Percentiles rank a stretch among this genome's conserved stretches.
Conservation (phyloP, 2,329 filamentous ascomycete species). For the Hymenoscyphus scutula region DNA sequence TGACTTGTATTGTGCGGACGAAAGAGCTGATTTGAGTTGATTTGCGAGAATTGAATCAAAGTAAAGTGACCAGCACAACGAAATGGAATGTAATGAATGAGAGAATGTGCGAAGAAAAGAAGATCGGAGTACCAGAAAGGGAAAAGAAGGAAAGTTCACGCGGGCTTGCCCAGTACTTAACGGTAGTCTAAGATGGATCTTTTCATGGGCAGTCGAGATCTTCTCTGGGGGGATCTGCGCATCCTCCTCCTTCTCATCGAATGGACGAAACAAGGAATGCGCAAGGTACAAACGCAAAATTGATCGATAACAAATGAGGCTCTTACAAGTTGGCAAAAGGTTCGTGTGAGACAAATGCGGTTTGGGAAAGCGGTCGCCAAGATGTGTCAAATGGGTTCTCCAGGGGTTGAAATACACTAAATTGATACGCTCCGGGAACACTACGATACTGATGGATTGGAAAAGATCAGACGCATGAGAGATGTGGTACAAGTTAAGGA, state of each 20-base stretch:
- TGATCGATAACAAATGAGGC: neutral
- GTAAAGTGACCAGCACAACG: slow-evolving; percentile 24
- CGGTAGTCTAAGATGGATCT: neutral
- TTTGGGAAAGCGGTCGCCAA: slow-evolving; percentile 8
- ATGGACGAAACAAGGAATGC: slow-evolving; percentile 4
- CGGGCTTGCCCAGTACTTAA: neutral
- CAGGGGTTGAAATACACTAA: neutral
- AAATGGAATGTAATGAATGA: slow-evolving; percentile 10
- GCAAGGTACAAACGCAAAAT: neutral
- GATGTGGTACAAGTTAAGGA: neutral
- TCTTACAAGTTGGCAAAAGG: neutral
- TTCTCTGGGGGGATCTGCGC: neutral
- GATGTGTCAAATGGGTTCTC: slow-evolving; percentile 6
- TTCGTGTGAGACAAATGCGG: slow-evolving; percentile 3
- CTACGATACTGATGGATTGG: neutral
- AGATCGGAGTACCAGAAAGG: neutral
- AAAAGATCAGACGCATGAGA: neutral
- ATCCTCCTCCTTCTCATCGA: neutral
- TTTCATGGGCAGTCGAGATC: neutral
- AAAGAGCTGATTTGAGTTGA: slow-evolving; percentile 6
- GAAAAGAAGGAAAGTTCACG: neutral
- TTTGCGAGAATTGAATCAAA: slow-evolving; percentile 11
- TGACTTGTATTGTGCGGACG: neutral
- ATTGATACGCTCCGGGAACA: neutral
- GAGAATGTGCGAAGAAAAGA: neutral